Evolutionary conservation across 768 basidiomycete species (phyloP).

Genomic region (Solioccasus polychromus): DNA sequence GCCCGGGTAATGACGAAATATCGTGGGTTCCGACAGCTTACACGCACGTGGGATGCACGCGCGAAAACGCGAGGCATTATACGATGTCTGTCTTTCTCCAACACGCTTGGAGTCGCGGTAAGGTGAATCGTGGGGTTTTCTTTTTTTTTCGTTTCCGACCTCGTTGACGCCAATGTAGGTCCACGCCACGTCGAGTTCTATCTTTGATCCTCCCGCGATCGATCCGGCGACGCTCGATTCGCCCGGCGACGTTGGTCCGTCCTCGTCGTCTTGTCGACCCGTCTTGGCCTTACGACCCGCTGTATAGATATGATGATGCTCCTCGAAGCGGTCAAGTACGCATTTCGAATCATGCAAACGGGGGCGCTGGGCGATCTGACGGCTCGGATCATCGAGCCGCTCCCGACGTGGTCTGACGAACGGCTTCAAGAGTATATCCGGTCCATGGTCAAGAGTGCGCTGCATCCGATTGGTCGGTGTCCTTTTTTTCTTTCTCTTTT

Average conservation of each 20-base stretch:
- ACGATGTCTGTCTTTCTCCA: slow-evolving; percentile 7
- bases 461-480: slow-evolving; percentile 17
- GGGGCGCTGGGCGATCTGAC: slow-evolving; percentile 12
- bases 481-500: too few species aligned
- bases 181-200: slow-evolving; percentile 13
- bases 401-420: slow-evolving; percentile 15
- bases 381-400: slow-evolving; percentile 12
- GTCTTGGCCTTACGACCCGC: too few species aligned
- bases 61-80: slow-evolving; percentile 12
- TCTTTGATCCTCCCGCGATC: slow-evolving; percentile 16
- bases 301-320: slow-evolving; percentile 19
- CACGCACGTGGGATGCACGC: slow-evolving; percentile 7
- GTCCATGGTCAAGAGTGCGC: slow-evolving; percentile 1
- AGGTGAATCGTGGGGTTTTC: slow-evolving; percentile 1
- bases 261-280: too few species aligned
- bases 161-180: too few species aligned
- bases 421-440: slow-evolving; percentile 13
- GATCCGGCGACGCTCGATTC: slow-evolving; percentile 11
- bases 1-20: too few species aligned
- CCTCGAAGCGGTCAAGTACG: slow-evolving; percentile 11
- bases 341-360: slow-evolving; percentile 13
- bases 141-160: too few species aligned
- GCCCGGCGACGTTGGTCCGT: slow-evolving; percentile 8
- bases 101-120: slow-evolving; percentile 19
- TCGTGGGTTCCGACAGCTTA: too few species aligned